phyloP scores from a whole-genome alignment of 345 rosid species.

The Lenwebbia sp. region DNA sequence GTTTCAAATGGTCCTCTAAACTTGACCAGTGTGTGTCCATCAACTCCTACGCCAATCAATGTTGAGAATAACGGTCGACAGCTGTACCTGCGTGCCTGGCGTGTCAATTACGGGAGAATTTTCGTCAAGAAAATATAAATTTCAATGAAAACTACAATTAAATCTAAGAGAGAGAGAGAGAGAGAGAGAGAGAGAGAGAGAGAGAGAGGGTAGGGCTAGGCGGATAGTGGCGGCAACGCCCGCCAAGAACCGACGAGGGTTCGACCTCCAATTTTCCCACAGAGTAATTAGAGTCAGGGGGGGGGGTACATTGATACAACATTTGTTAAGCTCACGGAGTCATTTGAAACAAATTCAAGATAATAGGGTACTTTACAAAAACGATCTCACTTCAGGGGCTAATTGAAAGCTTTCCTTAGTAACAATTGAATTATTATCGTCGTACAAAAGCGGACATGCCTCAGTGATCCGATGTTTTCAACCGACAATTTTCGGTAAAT shows the following conservation, averaged over 20 bases:
- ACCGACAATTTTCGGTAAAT: not conserved
- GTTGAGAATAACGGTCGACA: not conserved
- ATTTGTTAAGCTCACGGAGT: not conserved
- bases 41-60: not conserved
- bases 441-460: not conserved
- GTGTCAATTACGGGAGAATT: not conserved
- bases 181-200: not conserved
- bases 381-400: not conserved
- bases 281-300: not conserved
- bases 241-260: not conserved
- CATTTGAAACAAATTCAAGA: no score
- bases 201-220: not conserved
- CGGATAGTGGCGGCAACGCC: not conserved
- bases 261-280: not conserved
- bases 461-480: not conserved
- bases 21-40: not conserved
- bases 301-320: not conserved
- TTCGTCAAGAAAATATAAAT: not conserved
- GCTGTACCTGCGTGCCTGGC: not conserved
- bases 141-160: not conserved
- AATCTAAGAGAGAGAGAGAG: not conserved
- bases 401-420: not conserved
- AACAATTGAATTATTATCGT: not conserved
- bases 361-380: no score
- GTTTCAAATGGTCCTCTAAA: not conserved